phyloP scores from a whole-genome alignment of 306 rosid species.

The Oemleria cerasiformis region DNA sequence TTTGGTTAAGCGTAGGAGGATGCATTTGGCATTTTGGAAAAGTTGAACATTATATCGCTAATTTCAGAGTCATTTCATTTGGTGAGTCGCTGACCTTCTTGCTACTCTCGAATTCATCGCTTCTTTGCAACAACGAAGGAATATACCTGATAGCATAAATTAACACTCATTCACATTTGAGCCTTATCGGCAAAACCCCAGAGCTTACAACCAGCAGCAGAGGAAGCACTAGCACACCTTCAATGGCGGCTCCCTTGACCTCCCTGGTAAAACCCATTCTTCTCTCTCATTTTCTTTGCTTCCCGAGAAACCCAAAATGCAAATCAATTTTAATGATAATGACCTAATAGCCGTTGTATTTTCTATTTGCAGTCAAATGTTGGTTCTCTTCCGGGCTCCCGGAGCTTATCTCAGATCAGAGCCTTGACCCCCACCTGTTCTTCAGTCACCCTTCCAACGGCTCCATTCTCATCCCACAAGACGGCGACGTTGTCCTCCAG shows the following conservation, averaged over 20 bases:
- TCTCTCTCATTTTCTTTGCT: background rate
- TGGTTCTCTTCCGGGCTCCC: slow-evolving; percentile 27
- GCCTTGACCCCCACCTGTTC: slow-evolving; percentile 17
- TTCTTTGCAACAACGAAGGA: background rate
- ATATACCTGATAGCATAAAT: background rate
- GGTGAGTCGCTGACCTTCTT: background rate
- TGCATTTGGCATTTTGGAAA: background rate
- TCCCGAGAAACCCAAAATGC: background rate
- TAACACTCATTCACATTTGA: background rate
- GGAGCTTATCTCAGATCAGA: slow-evolving; percentile 24
- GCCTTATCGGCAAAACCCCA: background rate
- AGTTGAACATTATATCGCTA: background rate
- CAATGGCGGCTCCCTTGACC: slow-evolving; percentile 50
- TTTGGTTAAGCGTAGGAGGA: background rate
- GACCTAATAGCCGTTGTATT: background rate
- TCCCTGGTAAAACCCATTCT: slow-evolving; percentile 30
- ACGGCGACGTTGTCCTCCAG: slow-evolving; percentile 29
- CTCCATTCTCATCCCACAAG: slow-evolving; percentile 14
- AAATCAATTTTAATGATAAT: background rate
- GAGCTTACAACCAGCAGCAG: background rate
- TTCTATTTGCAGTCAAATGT: slow-evolving; percentile 40
- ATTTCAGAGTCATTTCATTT: background rate
- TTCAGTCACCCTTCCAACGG: slow-evolving; percentile 19
- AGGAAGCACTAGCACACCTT: background rate
- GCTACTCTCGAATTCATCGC: slow-evolving; percentile 20